Base-by-base conservation (phyloP, 2,329 filamentous ascomycete genomes). In the Sporothrix schenckii region DNA sequence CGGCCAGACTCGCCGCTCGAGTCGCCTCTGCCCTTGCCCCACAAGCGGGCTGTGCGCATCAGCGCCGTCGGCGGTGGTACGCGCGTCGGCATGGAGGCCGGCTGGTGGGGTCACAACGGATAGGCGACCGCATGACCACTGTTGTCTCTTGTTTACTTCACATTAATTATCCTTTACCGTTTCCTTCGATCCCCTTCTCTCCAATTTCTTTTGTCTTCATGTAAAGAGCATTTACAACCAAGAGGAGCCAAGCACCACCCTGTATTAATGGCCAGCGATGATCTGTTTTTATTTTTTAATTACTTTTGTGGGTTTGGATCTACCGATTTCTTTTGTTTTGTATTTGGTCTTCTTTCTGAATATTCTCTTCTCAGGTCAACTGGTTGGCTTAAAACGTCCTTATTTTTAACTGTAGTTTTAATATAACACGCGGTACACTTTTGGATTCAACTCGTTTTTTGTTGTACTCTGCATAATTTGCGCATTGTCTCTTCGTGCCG, bases 21-120 rank as follows among this genome's bases (percentile, higher is more conserved):
- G 6, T 49, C 66, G 19, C 49, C 68, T 10, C 69, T 74, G 52
- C 71, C 76, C 24, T 74, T 76, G 63, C 76, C 75, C 41, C 75
- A 76, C n/a, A 80, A 78, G 72, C 78, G 78, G 71, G 76, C 77
- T 19, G 76, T 79, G 19, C 74, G 79, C 58, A 75, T 80, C 72
- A 80, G 79, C 56, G 79, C 79, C 2, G 79, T 80, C n/a, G 79
- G 79, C 1, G 60, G 65, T 34, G 73, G 41, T 44, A n/a, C 21
- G 27, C 13, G 34, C 39, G 49, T 75, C 3, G 72, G 74, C 34
- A 71, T 76, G 54, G 77, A 77, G 65, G 73, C 73, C 1, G 74
- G 75, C 7, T 76, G 75, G 75, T 78, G 76, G 77, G 74, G 73
- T 4, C 73, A 77, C 56, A 74, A 75, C 60, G 76, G 75, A 5